Evolutionary conservation across 331 rosid genomes (phyloP).

Genomic region (Stylosanthes scabra): DNA sequence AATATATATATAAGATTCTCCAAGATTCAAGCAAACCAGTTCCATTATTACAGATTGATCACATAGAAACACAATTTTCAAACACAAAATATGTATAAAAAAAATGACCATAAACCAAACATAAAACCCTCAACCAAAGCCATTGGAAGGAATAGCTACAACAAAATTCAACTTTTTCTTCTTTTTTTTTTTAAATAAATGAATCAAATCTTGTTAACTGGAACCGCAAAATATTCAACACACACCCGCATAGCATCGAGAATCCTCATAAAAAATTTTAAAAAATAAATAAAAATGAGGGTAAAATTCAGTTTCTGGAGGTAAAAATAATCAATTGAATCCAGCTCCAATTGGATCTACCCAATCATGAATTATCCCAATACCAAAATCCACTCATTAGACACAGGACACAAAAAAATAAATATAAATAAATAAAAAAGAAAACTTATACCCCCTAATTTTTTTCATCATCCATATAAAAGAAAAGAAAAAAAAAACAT

Average conservation of each 20-base stretch:
- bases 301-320: neutral
- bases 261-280: neutral
- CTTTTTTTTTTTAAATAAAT: neutral
- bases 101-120: neutral
- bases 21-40: neutral
- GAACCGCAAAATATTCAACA: neutral
- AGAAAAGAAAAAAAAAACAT: neutral
- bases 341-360: slow-evolving; percentile 37
- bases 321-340: slow-evolving; percentile 21
- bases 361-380: slow-evolving; percentile 26
- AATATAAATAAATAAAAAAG: neutral
- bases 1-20: slow-evolving; percentile 19
- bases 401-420: neutral
- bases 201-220: neutral
- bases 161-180: neutral
- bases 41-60: slow-evolving; percentile 8
- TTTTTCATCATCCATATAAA: slow-evolving; percentile 10
- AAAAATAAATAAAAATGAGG: no score
- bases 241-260: no score
- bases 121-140: neutral
- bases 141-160: neutral
- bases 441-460: neutral
- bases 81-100: neutral
- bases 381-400: slow-evolving; percentile 4
- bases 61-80: slow-evolving; percentile 6